Base-by-base conservation (phyloP, 2,329 filamentous ascomycete genomes). In the Aspergillus neoniger region DNA sequence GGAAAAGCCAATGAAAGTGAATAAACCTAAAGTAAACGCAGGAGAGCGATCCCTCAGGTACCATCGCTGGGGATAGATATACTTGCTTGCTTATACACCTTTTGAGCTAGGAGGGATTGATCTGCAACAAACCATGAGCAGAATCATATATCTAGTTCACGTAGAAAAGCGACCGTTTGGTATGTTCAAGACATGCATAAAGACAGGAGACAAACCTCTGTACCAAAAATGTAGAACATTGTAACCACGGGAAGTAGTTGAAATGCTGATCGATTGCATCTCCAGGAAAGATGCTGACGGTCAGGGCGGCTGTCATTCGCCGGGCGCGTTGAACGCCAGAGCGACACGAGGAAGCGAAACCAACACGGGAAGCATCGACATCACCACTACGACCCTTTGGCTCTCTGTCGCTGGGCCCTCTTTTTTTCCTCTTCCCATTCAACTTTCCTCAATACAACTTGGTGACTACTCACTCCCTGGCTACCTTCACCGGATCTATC, bases 271-370 rank as follows among this genome's bases (percentile, higher is more conserved):
- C 17, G 43, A 49, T 17, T 44, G 41, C 41, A 44, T 44, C 41
- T 44, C 10, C 10, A 44, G 41, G 53, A 55, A 44, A 44, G 39
- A 55, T 44, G 53, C 53, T 55, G 53, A 55, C 53, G 53, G 53
- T 32, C 53, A 23, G 39, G 53, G 53, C 39, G 53, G 43, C 43
- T 55, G 53, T 55, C 53, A 55, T 55, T 55, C 53, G 53, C 53
- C 53, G 53, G 53, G 53, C 53, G 53, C 47, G 47, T 50, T 50
- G 47, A 50, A 50, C 47, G 47, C 47, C 47, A 50, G 47, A 50
- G 47, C 57, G 52, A 53, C 48, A 59, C 57, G 57, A 52, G 57
- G 57, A 32, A 59, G 52, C 36, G 48, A 58, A 52, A 58, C 47
- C 38, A 53, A 52, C 39, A 44, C 48, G 52, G 52, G 52, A 55